A percentile compares a stretch with the other conserved stretches of the same genome.
Conservation (phyloP, 495 filamentous ascomycete genomes). For the Pseudotulostoma volvatum region DNA sequence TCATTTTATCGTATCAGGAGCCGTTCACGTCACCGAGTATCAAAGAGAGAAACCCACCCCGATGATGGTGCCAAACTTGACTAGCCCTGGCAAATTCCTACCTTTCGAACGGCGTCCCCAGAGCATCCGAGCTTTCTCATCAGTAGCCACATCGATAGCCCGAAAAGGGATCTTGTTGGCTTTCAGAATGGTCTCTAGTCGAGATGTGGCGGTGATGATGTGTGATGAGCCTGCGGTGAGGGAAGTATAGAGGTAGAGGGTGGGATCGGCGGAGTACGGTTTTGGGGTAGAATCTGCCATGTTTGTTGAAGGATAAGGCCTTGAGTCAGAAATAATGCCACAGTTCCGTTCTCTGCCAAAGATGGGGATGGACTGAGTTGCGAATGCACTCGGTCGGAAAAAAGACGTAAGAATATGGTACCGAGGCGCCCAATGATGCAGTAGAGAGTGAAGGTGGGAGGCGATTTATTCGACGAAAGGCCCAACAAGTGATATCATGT, state of each 20-base stretch:
- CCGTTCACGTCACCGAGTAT: neutral
- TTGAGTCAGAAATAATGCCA: too few relatives aligned
- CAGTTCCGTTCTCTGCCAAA: too few relatives aligned
- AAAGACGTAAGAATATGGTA: too few relatives aligned
- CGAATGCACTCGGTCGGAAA: too few relatives aligned
- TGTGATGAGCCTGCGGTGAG: constrained; percentile 93
- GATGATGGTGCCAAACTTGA: constrained; percentile 72
- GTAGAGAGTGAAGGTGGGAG: too few relatives aligned
- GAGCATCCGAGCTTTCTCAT: constrained; percentile 78
- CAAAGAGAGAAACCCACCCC: constrained; percentile 45
- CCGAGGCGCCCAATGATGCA: too few relatives aligned
- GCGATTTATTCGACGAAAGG: too few relatives aligned
- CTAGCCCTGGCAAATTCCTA: constrained; percentile 74
- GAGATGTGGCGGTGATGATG: constrained; percentile 89
- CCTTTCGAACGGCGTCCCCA: constrained; percentile 70
- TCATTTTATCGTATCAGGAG: neutral
- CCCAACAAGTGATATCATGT: too few relatives aligned
- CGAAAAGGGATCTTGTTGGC: constrained; percentile 88
- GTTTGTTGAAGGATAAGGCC: too few relatives aligned
- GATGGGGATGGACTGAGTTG: too few relatives aligned
- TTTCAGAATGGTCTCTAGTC: constrained; percentile 90
- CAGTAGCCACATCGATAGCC: constrained; percentile 79
- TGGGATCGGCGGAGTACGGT: constrained; percentile 9
- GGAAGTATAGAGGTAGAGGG: constrained; percentile 86
- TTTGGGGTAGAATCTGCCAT: neutral